Evolutionary conservation across 805 yeast genomes (phyloP).

Genomic region (Cyberlindnera veronae): DNA sequence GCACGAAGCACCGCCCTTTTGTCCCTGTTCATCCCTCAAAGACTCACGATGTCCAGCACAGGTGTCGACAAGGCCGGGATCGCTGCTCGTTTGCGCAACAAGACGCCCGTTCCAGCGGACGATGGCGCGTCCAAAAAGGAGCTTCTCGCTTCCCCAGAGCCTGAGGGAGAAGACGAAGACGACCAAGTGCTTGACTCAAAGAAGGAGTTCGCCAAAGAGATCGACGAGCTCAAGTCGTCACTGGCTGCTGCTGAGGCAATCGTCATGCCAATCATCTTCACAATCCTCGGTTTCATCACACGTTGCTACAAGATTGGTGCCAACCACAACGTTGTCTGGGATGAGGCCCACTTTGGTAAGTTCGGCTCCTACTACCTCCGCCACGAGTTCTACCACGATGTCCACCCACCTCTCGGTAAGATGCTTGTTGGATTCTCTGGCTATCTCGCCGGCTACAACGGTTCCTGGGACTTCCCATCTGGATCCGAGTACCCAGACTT

Average conservation of each 20-base stretch:
- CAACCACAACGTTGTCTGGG: constrained; percentile 86
- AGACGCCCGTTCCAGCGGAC: constrained; percentile 8
- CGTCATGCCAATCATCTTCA: constrained; percentile 62
- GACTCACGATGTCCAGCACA: constrained; percentile 15
- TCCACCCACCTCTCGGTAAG: constrained; percentile 96
- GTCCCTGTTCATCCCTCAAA: too few relatives aligned
- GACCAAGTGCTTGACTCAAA: constrained; percentile 17
- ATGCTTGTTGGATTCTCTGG: constrained; percentile 89
- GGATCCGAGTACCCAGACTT: constrained; percentile 74
- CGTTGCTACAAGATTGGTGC: constrained; percentile 74
- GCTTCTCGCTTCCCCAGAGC: too few relatives aligned
- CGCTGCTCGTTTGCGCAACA: constrained; percentile 22
- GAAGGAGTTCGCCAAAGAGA: constrained; percentile 17
- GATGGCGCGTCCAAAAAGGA: constrained; percentile 6
- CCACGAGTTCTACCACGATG: constrained; percentile 92
- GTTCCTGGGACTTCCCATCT: constrained; percentile 85
- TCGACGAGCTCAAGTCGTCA: constrained; percentile 22
- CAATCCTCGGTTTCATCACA: constrained; percentile 63
- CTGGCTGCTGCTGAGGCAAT: constrained; percentile 26
- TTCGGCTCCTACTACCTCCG: constrained; percentile 88
- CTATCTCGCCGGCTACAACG: constrained; percentile 81
- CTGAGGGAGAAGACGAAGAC: too few relatives aligned
- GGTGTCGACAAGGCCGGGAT: constrained; percentile 16
- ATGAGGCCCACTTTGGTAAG: constrained; percentile 96
- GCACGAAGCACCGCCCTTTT: background rate